phyloP scores from a whole-genome alignment of 371 early-diverging fungal genomes.

The Mortierella sp. region DNA sequence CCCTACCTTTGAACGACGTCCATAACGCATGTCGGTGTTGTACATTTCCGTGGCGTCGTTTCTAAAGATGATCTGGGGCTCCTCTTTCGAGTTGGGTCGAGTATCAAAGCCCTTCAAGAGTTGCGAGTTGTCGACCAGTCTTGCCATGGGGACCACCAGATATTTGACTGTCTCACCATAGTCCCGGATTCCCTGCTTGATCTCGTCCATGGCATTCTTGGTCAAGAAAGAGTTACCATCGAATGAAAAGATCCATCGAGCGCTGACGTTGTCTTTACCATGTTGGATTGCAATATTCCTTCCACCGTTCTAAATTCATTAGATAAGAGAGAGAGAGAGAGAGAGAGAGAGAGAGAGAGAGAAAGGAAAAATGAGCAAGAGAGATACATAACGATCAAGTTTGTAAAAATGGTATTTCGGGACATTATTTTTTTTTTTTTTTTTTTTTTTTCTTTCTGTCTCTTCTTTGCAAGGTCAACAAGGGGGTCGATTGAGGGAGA shows the following conservation, averaged over 20 bases:
- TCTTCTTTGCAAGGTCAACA: neutral
- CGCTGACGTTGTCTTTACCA: conserved; percentile 63
- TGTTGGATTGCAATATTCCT: conserved; percentile 71
- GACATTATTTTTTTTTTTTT: neutral
- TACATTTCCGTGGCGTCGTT: conserved; percentile 69
- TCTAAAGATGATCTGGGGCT: conserved; percentile 77
- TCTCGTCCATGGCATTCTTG: conserved; percentile 67
- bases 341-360: neutral
- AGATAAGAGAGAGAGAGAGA: neutral
- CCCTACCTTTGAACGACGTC: conserved; percentile 75
- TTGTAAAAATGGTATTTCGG: too few relatives aligned
- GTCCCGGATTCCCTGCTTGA: conserved; percentile 60
- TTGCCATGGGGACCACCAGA: conserved; percentile 76
- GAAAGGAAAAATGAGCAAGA: neutral
- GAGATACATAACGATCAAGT: too few relatives aligned
- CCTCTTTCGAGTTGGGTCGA: conserved; percentile 72
- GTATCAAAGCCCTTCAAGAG: conserved; percentile 63
- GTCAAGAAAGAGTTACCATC: conserved; percentile 79
- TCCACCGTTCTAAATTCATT: conserved; percentile 69
- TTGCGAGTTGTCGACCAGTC: conserved; percentile 70
- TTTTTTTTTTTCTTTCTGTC: neutral
- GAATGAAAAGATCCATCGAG: conserved; percentile 76
- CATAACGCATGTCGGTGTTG: conserved; percentile 76
- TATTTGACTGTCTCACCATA: conserved; percentile 66
- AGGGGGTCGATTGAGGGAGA: neutral